These are phyloP conservation scores for Suillus sp. DNA, from an alignment of 768 basidiomycete genomes.

Conservation along the genomic window DNA sequence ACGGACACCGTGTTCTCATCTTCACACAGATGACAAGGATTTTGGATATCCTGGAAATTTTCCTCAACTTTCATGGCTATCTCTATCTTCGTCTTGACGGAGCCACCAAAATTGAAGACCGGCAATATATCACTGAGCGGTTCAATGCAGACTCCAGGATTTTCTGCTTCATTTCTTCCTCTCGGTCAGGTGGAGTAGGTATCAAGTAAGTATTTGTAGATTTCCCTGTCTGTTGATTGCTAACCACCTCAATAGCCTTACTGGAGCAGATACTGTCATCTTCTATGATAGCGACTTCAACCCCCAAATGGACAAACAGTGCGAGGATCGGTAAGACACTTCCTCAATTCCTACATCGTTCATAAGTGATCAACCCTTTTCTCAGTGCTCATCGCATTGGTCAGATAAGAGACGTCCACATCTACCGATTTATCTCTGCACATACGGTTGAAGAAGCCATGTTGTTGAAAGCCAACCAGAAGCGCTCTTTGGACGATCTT, in stretches of 20 bases:
- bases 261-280: slow-evolving; percentile 92
- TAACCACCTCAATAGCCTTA: slow-evolving; percentile 49
- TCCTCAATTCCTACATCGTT: not conserved
- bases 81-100: slow-evolving; percentile 94
- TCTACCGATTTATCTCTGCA: slow-evolving; percentile 89
- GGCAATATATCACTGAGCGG: slow-evolving; percentile 87
- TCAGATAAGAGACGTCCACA: slow-evolving; percentile 94
- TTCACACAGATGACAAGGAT: slow-evolving; percentile 98
- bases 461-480: slow-evolving; percentile 97
- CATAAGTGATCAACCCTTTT: slow-evolving; percentile 6
- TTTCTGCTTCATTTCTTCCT: slow-evolving; percentile 89
- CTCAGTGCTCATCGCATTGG: slow-evolving; percentile 95
- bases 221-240: slow-evolving; percentile 22
- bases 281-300: slow-evolving; percentile 98
- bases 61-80: slow-evolving; percentile 90
- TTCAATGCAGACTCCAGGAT: slow-evolving; percentile 78
- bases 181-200: slow-evolving; percentile 83
- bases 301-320: slow-evolving; percentile 97
- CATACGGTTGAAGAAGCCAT: slow-evolving; percentile 96
- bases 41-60: slow-evolving; percentile 91
- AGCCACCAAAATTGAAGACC: slow-evolving; percentile 92
- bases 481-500: slow-evolving; percentile 84
- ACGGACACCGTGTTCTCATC: slow-evolving; percentile 88
- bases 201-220: slow-evolving; percentile 72
- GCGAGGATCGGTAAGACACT: slow-evolving; percentile 78